Percentiles rank a stretch among this genome's conserved stretches.
These are phyloP conservation scores for Macrolepiota dolichaula DNA, from an alignment of 768 basidiomycete genomes.

Conservation along the genomic window DNA sequence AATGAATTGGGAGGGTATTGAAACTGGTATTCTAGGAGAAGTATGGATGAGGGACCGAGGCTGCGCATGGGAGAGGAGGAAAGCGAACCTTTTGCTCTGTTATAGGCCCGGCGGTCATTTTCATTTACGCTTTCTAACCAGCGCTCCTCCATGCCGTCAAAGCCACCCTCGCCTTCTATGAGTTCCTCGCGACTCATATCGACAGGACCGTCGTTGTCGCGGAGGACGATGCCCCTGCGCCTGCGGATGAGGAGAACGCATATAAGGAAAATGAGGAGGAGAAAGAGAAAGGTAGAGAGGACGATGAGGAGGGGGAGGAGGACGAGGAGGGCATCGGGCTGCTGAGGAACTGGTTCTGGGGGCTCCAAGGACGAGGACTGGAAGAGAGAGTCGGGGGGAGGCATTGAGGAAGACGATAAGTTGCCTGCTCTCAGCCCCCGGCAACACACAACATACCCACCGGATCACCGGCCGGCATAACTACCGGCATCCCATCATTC, in stretches of 20 bases:
- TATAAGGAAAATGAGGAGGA: conserved; percentile 87
- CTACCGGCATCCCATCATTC: background rate
- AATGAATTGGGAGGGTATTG: conserved; percentile 95
- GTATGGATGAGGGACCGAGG: conserved; percentile 7
- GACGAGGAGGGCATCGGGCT: conserved; percentile 72
- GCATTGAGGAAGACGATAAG: background rate
- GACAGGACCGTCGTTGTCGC: conserved; percentile 87
- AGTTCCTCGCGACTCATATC: conserved; percentile 93
- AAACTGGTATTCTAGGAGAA: conserved; percentile 63
- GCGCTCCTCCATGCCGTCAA: conserved; percentile 86
- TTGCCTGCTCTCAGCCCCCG: background rate
- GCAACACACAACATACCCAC: background rate
- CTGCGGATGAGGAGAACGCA: conserved; percentile 83
- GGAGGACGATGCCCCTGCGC: conserved; percentile 72
- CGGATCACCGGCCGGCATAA: background rate
- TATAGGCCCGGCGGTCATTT: conserved; percentile 62
- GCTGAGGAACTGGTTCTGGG: conserved; percentile 25
- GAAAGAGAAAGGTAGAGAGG: conserved; percentile 87
- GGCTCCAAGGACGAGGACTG: conserved; percentile 17
- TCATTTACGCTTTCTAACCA: conserved; percentile 89
- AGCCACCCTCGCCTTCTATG: conserved; percentile 87
- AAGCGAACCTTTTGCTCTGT: conserved; percentile 79
- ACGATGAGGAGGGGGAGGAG: conserved; percentile 94
- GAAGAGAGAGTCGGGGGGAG: background rate
- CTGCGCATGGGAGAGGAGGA: conserved; percentile 11